Base-by-base conservation (phyloP, 345 rosid species). In the Populus deltoides region DNA sequence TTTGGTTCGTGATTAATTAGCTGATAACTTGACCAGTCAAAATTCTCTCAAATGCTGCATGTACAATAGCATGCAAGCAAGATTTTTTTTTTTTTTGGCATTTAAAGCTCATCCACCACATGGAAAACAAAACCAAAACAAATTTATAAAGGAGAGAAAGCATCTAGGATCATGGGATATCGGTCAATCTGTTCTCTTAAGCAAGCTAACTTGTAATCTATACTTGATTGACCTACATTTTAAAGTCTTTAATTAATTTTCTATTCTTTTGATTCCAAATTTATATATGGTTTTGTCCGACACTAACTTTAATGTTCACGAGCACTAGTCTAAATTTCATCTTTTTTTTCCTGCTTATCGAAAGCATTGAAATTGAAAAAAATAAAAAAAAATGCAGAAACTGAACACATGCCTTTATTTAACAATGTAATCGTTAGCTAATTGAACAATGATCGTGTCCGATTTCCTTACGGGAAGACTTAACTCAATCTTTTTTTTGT, bases 1-100 rank as follows among this genome's bases (percentile, higher is more conserved):
- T 65, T 53, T 39, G 35, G 39, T 24, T 57, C 33, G 41, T 57
- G 24, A 49, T 76, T 22, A 71, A 36, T 36, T 68, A 20, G 71
- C 51, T 47, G 27, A 31, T 47, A 72, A 75, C 67, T 79, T 75
- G 82, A 79, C 82, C 31, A 20, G 82, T 79, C 82, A 79, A 75
- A 25, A 45, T 47, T n/a, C 20, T 31, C 39, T 17, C 33, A 20
- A 33, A 47, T 33, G 33, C 49, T 47, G 10, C 27, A 12, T 73
- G 11, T 35, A 27, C 39, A 36, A 66, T n/a, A 4, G 47, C 5
- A 22, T 15, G 5, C 36, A 47, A 41, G 38, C 39, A n/a, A 22
- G 33, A 22, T 25, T 25, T 47, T 0, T 33, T 33, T 33, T 33
- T 33, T 33, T 33, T 8, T 8, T 39, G 11, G 51, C 27, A 13